Evolutionary conservation across 371 early-diverging fungal species (phyloP), one percentile per base, ranked within the genome.

Genomic region (Chytridium lagenaria): DNA sequence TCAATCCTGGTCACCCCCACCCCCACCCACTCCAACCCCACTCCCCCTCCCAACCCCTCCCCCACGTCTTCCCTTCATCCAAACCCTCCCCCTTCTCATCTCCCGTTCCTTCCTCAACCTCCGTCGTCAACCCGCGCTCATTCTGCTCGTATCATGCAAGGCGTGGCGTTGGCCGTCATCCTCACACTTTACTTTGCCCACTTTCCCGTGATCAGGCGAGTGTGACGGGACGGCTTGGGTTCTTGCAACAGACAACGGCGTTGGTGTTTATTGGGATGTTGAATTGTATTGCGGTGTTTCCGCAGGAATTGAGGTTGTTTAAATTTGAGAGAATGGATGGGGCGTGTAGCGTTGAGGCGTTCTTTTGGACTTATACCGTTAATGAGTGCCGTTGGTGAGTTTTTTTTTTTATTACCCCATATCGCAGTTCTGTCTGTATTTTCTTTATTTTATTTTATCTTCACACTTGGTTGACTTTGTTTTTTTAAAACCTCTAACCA

Each of bases 191-290:
- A 81, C 71, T 78, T 76, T 67, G 75, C 76, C 0, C 49, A 72
- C 23, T 38, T 77, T n/a, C 37, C 39, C 22, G 30, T 49, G 50
- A 55, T n/a, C n/a, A 73, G n/a, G 50, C 69, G 2, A 59, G 70
- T 1, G 79, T 83, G 5, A 79, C 75, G 34, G 68, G 61, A 38
- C 70, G 81, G 16, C 64, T 83, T 31, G 83, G 83, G 22, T 26
- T 79, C 10, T 37, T 83, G 72, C 83, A 81, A 72, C 78, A 81
- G 68, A 49, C 69, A 23, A n/a, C 71, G 5, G 63, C 80, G 26
- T 51, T 77, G 16, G 57, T 79, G 34, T 83, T 83, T 70, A 75
- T 81, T 23, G 84, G 84, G 22, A 76, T 81, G 81, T 68, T 81
- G 37, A 83, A 81, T 67, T 81, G 79, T 55, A 37, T 83, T 12